Percentiles rank a stretch among this genome's conserved stretches.
Conservation (phyloP, 441 rosid species). For the Gossypium schwendimanii region DNA sequence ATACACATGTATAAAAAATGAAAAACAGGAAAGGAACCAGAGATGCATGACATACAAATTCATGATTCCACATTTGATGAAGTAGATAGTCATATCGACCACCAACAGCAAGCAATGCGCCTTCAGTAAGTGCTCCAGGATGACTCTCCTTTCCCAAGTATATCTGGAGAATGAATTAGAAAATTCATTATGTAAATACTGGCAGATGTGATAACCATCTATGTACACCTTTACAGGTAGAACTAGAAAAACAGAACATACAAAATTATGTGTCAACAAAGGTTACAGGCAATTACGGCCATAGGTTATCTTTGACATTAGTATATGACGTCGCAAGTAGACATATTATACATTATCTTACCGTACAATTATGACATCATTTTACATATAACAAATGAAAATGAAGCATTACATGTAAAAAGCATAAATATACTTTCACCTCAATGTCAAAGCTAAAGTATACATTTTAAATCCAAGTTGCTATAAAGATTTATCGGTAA, state of each 20-base stretch:
- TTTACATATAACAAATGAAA: background rate
- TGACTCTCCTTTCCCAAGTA: conserved; percentile 60
- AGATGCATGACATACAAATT: conserved; percentile 41
- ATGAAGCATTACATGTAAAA: conserved; percentile 2
- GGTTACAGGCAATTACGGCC: background rate
- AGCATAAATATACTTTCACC: background rate
- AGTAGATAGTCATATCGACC: conserved; percentile 90
- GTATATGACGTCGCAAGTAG: background rate
- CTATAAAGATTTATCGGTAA: background rate
- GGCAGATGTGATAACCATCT: background rate
- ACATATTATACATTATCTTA: background rate
- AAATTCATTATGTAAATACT: background rate
- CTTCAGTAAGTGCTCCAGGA: conserved; percentile 65
- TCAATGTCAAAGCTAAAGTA: background rate
- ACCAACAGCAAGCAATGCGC: conserved; percentile 78
- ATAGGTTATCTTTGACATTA: background rate
- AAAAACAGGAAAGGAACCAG: conserved; percentile 17
- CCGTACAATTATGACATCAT: background rate
- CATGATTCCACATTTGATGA: conserved; percentile 68
- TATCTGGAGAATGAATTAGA: conserved; percentile 36
- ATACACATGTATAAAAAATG: background rate
- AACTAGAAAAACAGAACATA: background rate
- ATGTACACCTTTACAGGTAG: background rate
- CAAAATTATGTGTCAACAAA: background rate
- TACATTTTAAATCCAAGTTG: background rate